Percentiles rank a stretch among this genome's conserved stretches.
These are phyloP conservation scores for Coemansia sp. DNA, from an alignment of 192 early-diverging fungal genomes.

Conservation along the genomic window DNA sequence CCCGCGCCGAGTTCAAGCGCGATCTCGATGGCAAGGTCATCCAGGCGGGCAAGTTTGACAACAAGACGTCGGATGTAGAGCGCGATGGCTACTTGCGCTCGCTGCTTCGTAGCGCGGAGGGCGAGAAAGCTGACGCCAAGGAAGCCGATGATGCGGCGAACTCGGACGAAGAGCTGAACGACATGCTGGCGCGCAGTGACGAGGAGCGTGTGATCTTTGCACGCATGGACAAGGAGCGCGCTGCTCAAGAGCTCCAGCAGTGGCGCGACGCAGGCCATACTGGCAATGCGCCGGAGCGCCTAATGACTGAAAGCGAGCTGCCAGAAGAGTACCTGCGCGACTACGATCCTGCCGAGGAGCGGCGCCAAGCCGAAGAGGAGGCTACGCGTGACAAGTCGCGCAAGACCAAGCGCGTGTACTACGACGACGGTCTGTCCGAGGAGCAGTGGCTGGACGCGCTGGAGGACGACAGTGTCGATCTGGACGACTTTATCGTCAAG, in stretches of 20 bases:
- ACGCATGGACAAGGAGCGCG: slow-evolving; percentile 76
- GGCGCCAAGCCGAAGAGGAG: slow-evolving; percentile 56
- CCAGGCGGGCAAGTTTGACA: slow-evolving; percentile 99
- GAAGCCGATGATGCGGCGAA: slow-evolving; percentile 69
- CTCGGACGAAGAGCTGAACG: slow-evolving; percentile 91
- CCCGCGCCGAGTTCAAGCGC: slow-evolving; percentile 92
- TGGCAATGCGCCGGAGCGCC: slow-evolving; percentile 70
- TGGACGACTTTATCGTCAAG: slow-evolving; percentile 62
- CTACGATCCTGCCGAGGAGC: slow-evolving; percentile 59
- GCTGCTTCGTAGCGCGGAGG: slow-evolving; percentile 80
- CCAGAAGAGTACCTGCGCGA: slow-evolving; percentile 80
- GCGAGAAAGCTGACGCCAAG: slow-evolving; percentile 70
- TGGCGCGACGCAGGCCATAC: slow-evolving; percentile 64
- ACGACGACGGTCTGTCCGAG: slow-evolving; percentile 93
- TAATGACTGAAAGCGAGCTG: slow-evolving; percentile 86
- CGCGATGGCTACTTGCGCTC: slow-evolving; percentile 89
- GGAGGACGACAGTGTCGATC: slow-evolving; percentile 67
- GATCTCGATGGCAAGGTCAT: slow-evolving; percentile 99
- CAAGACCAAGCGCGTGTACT: slow-evolving; percentile 72
- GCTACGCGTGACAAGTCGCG: slow-evolving; percentile 78
- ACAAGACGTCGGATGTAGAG: slow-evolving; percentile 92
- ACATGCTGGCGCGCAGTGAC: slow-evolving; percentile 87
- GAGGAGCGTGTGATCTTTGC: slow-evolving; percentile 69
- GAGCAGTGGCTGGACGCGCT: slow-evolving; percentile 88
- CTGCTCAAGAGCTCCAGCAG: slow-evolving; percentile 54